Evolutionary conservation across 345 rosid species (phyloP).

Genomic region (Citrus unshiu): DNA sequence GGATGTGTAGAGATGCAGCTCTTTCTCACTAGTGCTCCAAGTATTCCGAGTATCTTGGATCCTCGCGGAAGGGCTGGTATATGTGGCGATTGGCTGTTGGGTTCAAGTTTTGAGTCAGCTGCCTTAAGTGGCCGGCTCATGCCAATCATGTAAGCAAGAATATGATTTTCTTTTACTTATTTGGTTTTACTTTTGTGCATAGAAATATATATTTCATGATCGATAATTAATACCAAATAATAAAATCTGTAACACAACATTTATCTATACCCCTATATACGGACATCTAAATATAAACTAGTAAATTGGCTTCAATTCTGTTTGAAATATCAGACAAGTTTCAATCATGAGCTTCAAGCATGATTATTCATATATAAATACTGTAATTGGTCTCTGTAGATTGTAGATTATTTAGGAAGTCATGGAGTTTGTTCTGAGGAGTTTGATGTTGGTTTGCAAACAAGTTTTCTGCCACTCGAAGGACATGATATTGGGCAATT

Average conservation of each 20-base stretch:
- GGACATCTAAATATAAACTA: background rate
- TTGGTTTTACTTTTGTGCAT: background rate
- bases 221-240: no score
- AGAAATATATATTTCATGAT: no score
- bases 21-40: slow-evolving; percentile 60
- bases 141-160: slow-evolving; percentile 57
- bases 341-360: background rate
- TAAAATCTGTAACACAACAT: background rate
- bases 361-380: no score
- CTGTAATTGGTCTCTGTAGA: no score
- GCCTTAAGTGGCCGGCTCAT: slow-evolving; percentile 60
- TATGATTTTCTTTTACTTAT: background rate
- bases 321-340: background rate
- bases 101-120: slow-evolving; percentile 83
- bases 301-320: no score
- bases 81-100: slow-evolving; percentile 92
- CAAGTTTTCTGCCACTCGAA: no score
- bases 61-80: slow-evolving; percentile 88
- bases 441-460: no score
- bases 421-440: no score
- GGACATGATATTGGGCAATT: no score
- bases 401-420: no score
- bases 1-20: slow-evolving; percentile 76
- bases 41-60: slow-evolving; percentile 71
- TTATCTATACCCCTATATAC: background rate